Base-by-base conservation (phyloP, 1,139 yeast species). In the Lodderomyces parapsilosis region DNA sequence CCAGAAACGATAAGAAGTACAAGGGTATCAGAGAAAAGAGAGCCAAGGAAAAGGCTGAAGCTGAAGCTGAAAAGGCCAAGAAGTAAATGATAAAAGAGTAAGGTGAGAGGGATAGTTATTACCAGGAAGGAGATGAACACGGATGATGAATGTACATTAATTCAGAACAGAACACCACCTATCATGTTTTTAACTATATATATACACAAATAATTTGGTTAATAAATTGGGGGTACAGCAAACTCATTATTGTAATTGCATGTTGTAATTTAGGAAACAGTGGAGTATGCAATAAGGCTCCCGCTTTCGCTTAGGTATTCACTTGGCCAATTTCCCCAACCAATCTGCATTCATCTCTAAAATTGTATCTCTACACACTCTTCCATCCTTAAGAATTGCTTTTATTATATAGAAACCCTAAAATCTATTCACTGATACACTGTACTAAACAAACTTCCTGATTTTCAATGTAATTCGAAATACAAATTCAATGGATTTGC, bases 1-100 rank as follows among this genome's bases (percentile, higher is more conserved):
- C 98, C 55, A 88, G 93, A 82, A 83, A 93, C 62, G 89, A 87
- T 66, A 89, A 93, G 84, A 89, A 80, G 76, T 86, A 80, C 87
- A 80, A 75, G 73, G 99, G 99, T 81, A 78, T 82, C 78, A 89
- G 96, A 80, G 98, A 85, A 71, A 91, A 91, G 95, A 87, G 96
- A 80, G 95, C 95, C 65, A 83, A 74, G 70, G 97, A 90, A 61
- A 81, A 81, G 81, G 98, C 98, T 75, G 98, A 88, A 78, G 97
- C 97, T 73, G 98, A 91, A 81, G 96, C 96, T 79, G 96, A 89
- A 67, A 90, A 90, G 91, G 70, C 71, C 67, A 89, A 89, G 89
- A 89, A 89, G 83, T 86, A 86, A 81, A 40, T 25, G 23, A 25
- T 15, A 19, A n/a, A 33, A 11, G 24, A 36, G 14, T 24, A 5